Percentiles rank a stretch among this genome's conserved stretches.
These are phyloP conservation scores for Atkinsonella texensis DNA, from an alignment of 2,329 filamentous ascomycete genomes.

Conservation along the genomic window DNA sequence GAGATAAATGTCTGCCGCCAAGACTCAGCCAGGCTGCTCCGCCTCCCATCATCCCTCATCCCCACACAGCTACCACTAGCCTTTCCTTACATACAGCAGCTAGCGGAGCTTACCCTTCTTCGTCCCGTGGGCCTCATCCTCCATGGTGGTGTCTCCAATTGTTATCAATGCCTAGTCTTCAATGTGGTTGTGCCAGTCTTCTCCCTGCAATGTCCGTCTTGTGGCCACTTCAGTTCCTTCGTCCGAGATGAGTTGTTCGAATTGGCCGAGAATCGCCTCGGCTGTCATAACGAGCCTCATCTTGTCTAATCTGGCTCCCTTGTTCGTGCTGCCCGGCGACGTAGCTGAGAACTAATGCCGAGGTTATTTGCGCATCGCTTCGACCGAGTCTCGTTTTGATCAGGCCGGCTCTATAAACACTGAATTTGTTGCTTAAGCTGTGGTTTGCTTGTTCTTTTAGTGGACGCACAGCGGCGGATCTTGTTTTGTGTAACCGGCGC, in stretches of 20 bases:
- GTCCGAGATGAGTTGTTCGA: not conserved
- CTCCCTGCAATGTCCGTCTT: not conserved
- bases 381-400: not conserved
- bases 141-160: no score
- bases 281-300: not conserved
- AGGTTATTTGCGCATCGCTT: not conserved
- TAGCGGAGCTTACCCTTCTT: no score
- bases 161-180: not conserved
- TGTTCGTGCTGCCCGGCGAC: not conserved
- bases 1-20: not conserved
- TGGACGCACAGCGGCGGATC: not conserved
- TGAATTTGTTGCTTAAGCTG: not conserved
- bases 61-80: no score
- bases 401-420: not conserved
- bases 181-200: not conserved
- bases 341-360: not conserved
- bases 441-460: not conserved
- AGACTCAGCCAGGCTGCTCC: not conserved
- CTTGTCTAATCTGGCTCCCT: not conserved
- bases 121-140: no score
- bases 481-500: no score
- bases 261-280: not conserved
- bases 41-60: no score
- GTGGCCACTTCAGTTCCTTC: not conserved
- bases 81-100: no score